These are phyloP conservation scores for Lolium rigidum DNA, from an alignment of 176 grass and related monocot species.

Conservation along the genomic window DNA sequence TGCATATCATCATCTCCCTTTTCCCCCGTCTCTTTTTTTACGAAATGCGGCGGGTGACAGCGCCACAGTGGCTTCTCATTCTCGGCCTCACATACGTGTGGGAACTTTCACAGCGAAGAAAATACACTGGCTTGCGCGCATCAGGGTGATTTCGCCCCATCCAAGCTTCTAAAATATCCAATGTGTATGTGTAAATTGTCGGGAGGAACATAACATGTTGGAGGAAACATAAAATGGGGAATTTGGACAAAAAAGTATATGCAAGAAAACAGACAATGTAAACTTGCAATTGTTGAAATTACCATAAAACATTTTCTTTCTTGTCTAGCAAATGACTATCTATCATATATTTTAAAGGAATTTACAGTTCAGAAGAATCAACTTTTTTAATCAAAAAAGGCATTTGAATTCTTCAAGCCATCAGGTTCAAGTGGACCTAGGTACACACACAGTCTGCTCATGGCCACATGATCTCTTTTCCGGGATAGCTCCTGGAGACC, in stretches of 20 bases:
- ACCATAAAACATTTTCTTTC: not conserved
- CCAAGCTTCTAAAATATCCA: not conserved
- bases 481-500: not conserved
- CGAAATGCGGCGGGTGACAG: slow-evolving; percentile 11
- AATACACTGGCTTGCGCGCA: not conserved
- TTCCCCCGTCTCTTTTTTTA: not conserved
- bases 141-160: not conserved
- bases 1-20: not conserved
- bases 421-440: not conserved
- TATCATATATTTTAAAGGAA: not conserved
- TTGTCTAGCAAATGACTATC: not conserved
- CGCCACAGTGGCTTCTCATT: not conserved
- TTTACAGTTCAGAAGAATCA: not conserved
- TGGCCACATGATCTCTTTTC: not conserved
- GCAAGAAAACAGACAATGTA: not conserved
- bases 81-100: not conserved
- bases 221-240: not conserved
- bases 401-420: not conserved
- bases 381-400: not conserved
- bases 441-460: not conserved
- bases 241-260: not conserved
- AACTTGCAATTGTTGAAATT: not conserved
- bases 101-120: not conserved
- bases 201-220: not conserved
- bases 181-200: not conserved